Conservation (phyloP, 2,329 filamentous ascomycete species). For the Podosphaera xanthii region DNA sequence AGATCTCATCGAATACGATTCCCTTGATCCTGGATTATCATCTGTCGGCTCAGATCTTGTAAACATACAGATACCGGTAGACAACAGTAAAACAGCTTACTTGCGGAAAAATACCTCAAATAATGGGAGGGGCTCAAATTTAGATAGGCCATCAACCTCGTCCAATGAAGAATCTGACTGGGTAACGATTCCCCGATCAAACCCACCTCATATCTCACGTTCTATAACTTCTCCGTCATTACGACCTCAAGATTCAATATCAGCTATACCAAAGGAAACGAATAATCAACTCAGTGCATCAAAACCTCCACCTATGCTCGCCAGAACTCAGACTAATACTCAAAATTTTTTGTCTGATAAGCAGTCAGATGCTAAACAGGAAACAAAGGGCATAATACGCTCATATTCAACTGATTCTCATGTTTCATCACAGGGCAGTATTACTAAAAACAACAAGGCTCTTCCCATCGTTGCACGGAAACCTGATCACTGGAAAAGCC, state of each 20-base stretch:
- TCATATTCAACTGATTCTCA: conserved; percentile 8
- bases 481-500: background rate
- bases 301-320: background rate
- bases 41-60: conserved; percentile 44
- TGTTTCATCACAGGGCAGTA: conserved; percentile 4
- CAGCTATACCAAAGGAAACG: background rate
- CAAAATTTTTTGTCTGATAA: background rate
- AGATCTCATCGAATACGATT: conserved; percentile 59
- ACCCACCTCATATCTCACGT: conserved; percentile 8
- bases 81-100: conserved; percentile 50
- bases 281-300: background rate
- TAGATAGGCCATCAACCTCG: conserved; percentile 56
- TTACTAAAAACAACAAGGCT: conserved; percentile 8
- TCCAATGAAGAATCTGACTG: conserved; percentile 70
- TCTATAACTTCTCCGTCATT: conserved; percentile 5
- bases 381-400: conserved; percentile 4
- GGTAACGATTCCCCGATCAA: conserved; percentile 34
- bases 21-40: conserved; percentile 56
- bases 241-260: conserved; percentile 4
- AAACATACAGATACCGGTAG: conserved; percentile 38
- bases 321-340: background rate
- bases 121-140: conserved; percentile 42
- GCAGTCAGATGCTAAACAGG: background rate
- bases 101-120: conserved; percentile 47
- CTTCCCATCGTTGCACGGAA: background rate